Base-by-base conservation (phyloP, 257 asterid species). In the Petunia secreta region DNA sequence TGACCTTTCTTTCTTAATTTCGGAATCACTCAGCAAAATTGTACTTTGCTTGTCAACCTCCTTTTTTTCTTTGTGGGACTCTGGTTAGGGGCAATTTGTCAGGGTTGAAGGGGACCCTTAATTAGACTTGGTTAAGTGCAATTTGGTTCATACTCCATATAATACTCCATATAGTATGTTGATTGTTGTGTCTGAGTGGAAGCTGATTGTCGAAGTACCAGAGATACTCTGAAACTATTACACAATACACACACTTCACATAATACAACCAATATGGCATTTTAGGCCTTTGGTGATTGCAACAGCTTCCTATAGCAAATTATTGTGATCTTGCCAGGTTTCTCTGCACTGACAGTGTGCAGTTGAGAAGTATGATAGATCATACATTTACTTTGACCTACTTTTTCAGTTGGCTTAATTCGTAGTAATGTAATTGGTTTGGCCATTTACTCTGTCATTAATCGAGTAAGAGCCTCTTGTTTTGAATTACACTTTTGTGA, bases 331-430 rank as follows among this genome's bases (percentile, higher is more conserved):
- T 94, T 90, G 87, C 99, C 98, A 96, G 99, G 98, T 94, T 94
- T 94, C 97, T 88, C 96, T 94, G 98, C 98, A 94, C 90, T 96
- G 98, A 92, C 95, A 94, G 98, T 92, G 98, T 92, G 97, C 99
- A 96, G 97, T 71, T 79, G 98, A 96, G 97, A 96, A 96, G 99
- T 96, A 94, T 92, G 94, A 89, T 87, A 93, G 97, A 86, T 94
- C 97, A 60, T 73, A 93, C 92, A 95, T 75, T 79, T 76, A 54
- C 60, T 5, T 39, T 62, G 48, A 80, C 34, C 53, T 67, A 77
- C 36, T 54, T 77, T 81, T 57, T 62, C 39, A 65, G 54, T 60
- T 75, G 81, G 65, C 25, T 25, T 25, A 25, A 25, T 25, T 25
- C 25, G 25, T 37, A 40, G 11, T 64, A 40, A 50, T 16, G 60